A percentile compares a stretch with the other conserved stretches of the same genome.
Evolutionary conservation across 108 stramenopile species (phyloP).

Genomic region (Mediolabrus comicus): DNA sequence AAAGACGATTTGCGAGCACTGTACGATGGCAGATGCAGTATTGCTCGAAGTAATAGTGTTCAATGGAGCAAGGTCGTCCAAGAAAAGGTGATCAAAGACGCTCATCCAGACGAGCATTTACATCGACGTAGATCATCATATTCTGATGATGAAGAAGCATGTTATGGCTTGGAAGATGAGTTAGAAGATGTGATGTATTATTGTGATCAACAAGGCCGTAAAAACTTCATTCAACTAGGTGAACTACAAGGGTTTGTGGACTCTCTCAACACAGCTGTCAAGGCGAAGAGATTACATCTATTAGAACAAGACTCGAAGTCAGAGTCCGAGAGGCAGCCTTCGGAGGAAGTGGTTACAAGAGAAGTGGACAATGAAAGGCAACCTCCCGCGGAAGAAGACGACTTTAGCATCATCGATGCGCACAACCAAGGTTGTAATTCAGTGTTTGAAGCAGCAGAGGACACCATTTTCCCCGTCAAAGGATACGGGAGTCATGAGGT

Average conservation of each 20-base stretch:
- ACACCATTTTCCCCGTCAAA: background rate
- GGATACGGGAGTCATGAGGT: background rate
- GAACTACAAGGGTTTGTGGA: background rate
- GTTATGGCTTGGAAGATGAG: background rate
- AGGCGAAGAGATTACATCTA: background rate
- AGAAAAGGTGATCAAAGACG: background rate
- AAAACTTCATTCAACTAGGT: background rate
- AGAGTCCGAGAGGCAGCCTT: background rate
- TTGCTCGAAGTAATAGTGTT: background rate
- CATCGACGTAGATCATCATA: background rate
- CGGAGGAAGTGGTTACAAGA: background rate
- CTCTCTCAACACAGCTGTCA: background rate
- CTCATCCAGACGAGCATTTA: background rate
- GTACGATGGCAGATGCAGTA: background rate
- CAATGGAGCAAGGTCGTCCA: slow-evolving; percentile 1
- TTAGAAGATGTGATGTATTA: background rate
- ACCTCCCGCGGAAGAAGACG: background rate
- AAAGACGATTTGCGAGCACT: slow-evolving; percentile 1
- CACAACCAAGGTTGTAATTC: background rate
- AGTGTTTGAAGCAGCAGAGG: background rate
- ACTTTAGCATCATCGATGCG: background rate
- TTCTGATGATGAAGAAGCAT: background rate
- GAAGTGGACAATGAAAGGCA: background rate
- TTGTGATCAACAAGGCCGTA: background rate
- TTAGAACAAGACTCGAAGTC: background rate